Percentiles rank a stretch among this genome's conserved stretches.
phyloP scores from a whole-genome alignment of 1,284 basidiomycete genomes.

The Gymnopus androsaceus region DNA sequence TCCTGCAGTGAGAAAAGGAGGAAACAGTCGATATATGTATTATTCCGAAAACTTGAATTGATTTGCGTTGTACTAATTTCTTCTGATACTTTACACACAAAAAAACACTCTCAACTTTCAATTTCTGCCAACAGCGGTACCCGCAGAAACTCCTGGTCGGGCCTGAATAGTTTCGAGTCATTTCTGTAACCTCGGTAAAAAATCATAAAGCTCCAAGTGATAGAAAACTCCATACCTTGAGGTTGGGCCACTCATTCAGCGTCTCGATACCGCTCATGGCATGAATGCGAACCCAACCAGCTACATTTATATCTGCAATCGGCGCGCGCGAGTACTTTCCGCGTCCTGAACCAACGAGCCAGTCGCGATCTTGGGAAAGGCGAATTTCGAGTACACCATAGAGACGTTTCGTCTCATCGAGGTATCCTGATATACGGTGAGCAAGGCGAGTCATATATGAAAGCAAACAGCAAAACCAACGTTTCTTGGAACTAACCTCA shows the following conservation, averaged over 20 bases:
- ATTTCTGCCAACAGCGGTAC: not conserved
- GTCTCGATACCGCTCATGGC: constrained; percentile 50
- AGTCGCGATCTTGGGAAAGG: constrained; percentile 59
- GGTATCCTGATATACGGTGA: constrained; percentile 51
- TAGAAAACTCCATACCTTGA: constrained; percentile 42
- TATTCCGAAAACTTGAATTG: not conserved
- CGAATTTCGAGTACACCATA: constrained; percentile 76
- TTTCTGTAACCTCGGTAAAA: not conserved
- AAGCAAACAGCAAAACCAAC: constrained; percentile 31
- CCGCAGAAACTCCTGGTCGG: constrained; percentile 9
- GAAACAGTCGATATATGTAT: not conserved
- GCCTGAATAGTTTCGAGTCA: constrained; percentile 9
- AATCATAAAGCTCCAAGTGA: not conserved
- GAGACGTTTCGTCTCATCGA: constrained; percentile 76
- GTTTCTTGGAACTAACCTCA: no score
- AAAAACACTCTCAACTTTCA: no score
- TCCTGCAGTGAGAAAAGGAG: constrained; percentile 22
- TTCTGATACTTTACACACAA: no score
- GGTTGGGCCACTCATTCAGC: constrained; percentile 56
- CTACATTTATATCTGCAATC: constrained; percentile 69
- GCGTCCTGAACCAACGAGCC: constrained; percentile 66
- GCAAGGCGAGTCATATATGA: not conserved
- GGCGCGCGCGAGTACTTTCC: constrained; percentile 71
- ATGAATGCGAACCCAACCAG: constrained; percentile 55
- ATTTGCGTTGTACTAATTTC: no score